These are phyloP conservation scores for Sideroxylon spinosum DNA, from an alignment of 179 eudicot genomes.

Conservation along the genomic window DNA sequence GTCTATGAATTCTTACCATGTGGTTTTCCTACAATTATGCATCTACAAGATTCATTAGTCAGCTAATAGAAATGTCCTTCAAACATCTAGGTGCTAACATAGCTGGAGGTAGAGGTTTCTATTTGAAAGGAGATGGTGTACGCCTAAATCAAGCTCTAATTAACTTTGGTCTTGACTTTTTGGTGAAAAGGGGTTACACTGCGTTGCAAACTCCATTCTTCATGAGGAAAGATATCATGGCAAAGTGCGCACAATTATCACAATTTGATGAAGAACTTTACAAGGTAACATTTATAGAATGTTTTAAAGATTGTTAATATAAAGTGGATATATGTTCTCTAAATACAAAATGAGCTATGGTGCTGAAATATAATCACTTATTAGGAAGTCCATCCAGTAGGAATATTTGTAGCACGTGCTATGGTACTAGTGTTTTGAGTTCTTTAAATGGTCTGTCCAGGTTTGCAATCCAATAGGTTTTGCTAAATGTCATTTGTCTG, in stretches of 20 bases:
- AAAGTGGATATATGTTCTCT: not conserved
- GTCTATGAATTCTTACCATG: not conserved
- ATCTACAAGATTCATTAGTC: not conserved
- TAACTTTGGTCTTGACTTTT: slow-evolving; percentile 71
- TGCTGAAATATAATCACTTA: not conserved
- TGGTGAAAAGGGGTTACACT: slow-evolving; percentile 52
- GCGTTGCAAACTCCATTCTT: slow-evolving; percentile 85
- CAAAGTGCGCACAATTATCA: slow-evolving; percentile 89
- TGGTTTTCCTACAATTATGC: not conserved
- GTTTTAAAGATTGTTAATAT: not conserved
- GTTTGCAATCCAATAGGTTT: not conserved
- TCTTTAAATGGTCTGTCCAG: too few species aligned
- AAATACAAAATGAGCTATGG: not conserved
- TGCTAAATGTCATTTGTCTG: not conserved
- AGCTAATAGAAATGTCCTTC: slow-evolving; percentile 15
- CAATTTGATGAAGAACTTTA: slow-evolving; percentile 96
- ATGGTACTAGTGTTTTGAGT: not conserved
- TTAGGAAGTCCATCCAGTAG: not conserved
- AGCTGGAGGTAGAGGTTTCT: slow-evolving; percentile 96
- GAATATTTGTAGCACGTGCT: not conserved
- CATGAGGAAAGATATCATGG: slow-evolving; percentile 92
- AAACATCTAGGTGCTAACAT: slow-evolving; percentile 63
- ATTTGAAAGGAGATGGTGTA: slow-evolving; percentile 88
- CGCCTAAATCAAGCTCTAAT: slow-evolving; percentile 87
- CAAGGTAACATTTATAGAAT: slow-evolving; percentile 42